These are phyloP conservation scores for Balamuthia mandrillaris DNA, from an alignment of 208 protist genomes.

Conservation along the genomic window DNA sequence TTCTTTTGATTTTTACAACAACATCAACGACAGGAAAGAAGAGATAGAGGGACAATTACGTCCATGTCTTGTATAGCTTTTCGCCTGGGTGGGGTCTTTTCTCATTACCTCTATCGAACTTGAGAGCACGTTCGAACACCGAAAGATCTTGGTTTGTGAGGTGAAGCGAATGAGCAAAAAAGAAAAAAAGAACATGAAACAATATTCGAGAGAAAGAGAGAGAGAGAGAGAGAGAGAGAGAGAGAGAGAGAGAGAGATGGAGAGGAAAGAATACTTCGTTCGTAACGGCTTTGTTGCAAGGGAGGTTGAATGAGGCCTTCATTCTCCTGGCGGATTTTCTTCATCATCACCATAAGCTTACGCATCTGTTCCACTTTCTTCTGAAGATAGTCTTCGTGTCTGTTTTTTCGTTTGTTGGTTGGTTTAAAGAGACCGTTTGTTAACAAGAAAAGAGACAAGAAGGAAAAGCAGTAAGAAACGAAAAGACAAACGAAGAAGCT, in stretches of 20 bases:
- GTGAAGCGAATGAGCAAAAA: not conserved
- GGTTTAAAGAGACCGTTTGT: not conserved
- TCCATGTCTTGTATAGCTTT: not conserved
- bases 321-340: not conserved
- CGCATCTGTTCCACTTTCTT: constrained; percentile 12
- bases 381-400: not conserved
- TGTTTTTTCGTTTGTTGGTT: no score
- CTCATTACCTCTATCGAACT: constrained; percentile 32
- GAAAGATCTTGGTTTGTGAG: not conserved
- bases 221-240: no score
- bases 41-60: no score
- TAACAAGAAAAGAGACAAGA: not conserved
- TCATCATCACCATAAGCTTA: constrained; percentile 19
- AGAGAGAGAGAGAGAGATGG: not conserved
- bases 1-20: no score
- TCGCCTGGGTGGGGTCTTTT: not conserved
- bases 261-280: not conserved
- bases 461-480: not conserved
- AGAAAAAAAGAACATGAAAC: not conserved
- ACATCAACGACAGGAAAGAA: no score
- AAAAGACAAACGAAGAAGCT: no score
- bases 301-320: not conserved
- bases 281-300: not conserved
- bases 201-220: not conserved
- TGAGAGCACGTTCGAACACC: constrained; percentile 32